These are phyloP conservation scores for Paracamarosporium sp. DNA, from an alignment of 2,329 filamentous ascomycete genomes.

Conservation along the genomic window DNA sequence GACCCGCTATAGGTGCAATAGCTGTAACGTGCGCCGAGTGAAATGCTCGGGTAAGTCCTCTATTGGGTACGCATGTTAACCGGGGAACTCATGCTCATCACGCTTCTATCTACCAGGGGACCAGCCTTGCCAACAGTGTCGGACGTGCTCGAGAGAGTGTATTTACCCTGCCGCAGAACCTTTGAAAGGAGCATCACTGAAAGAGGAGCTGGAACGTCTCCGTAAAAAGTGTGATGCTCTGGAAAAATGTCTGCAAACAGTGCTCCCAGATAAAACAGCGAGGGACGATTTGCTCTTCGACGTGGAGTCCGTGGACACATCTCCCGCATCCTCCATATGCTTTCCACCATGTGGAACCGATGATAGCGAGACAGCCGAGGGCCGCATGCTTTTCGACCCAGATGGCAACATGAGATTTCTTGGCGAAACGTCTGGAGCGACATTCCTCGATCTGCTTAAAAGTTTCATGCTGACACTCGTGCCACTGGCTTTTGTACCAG, in stretches of 20 bases:
- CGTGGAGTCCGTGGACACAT: constrained; percentile 13
- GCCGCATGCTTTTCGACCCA: constrained; percentile 27
- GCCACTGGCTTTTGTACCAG: constrained; percentile 22
- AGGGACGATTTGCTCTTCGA: constrained; percentile 17
- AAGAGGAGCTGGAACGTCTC: constrained; percentile 30
- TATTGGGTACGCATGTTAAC: background rate
- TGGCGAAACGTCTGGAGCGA: constrained; percentile 34
- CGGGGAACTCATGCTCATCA: background rate
- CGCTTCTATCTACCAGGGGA: background rate
- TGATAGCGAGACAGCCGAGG: constrained; percentile 18
- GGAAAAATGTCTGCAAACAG: constrained; percentile 22
- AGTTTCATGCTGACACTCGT: constrained; percentile 32
- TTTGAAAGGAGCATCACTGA: constrained; percentile 20
- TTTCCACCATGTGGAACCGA: constrained; percentile 14
- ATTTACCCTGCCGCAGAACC: constrained; percentile 30
- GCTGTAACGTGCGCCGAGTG: constrained; percentile 33
- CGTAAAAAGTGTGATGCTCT: constrained; percentile 27
- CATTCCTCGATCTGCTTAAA: constrained; percentile 33
- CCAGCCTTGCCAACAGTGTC: constrained; percentile 34
- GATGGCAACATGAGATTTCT: constrained; percentile 26
- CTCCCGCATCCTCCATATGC: constrained; percentile 14
- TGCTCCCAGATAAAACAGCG: constrained; percentile 22
- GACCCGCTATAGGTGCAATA: constrained; percentile 28
- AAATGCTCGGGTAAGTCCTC: constrained; percentile 26
- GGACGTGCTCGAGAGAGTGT: constrained; percentile 24